A percentile compares a stretch with the other conserved stretches of the same genome.
phyloP scores from a whole-genome alignment of 2,329 filamentous ascomycete species.

The Leptosphaerulina australis region DNA sequence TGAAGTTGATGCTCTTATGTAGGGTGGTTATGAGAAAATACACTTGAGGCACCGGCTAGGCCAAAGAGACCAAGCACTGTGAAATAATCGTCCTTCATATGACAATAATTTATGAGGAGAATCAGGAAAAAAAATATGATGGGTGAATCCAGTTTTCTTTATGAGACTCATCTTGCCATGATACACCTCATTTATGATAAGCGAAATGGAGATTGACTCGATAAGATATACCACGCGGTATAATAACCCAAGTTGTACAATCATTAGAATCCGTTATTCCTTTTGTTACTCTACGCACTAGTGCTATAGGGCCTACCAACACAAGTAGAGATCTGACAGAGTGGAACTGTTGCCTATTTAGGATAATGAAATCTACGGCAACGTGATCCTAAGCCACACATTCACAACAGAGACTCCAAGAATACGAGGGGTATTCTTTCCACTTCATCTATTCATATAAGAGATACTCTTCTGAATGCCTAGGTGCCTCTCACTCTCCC shows the following conservation, averaged over 20 bases:
- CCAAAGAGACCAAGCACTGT: slow-evolving; percentile 25
- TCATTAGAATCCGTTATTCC: too few relatives aligned
- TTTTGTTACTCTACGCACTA: too few relatives aligned
- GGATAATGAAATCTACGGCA: too few relatives aligned
- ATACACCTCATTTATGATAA: slow-evolving; percentile 37
- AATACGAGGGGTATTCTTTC: too few relatives aligned
- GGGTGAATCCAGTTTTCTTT: slow-evolving; percentile 21
- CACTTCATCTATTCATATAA: neutral
- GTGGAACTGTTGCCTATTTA: too few relatives aligned
- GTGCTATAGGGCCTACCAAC: too few relatives aligned
- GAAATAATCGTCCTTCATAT: slow-evolving; percentile 29
- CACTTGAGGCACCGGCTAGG: slow-evolving; percentile 25
- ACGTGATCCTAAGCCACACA: too few relatives aligned
- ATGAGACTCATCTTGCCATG: slow-evolving; percentile 30
- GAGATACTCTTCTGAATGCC: neutral
- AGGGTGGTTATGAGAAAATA: slow-evolving; percentile 14
- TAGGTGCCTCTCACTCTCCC: neutral
- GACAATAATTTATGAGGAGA: slow-evolving; percentile 27
- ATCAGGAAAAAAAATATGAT: slow-evolving; percentile 28
- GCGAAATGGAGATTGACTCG: slow-evolving; percentile 24
- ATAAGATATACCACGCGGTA: neutral
- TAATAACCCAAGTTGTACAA: too few relatives aligned
- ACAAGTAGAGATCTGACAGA: too few relatives aligned
- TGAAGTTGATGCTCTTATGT: neutral
- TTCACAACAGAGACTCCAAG: too few relatives aligned